These are phyloP conservation scores for Cicer cuneatum DNA, from an alignment of 306 rosid genomes.

Conservation along the genomic window DNA sequence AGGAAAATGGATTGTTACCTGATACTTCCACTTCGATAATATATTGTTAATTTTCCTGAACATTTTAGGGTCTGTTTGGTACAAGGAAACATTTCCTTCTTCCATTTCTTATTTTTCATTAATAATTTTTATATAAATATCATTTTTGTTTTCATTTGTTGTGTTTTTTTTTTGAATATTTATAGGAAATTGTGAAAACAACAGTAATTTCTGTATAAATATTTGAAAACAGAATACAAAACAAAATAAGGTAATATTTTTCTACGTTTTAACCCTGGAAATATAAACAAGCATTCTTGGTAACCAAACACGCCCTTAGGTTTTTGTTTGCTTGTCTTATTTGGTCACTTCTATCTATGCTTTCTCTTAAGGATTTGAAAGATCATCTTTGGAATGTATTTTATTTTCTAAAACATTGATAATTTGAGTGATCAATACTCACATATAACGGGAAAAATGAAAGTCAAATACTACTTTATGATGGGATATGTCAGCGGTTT, in stretches of 20 bases:
- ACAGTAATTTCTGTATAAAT: background rate
- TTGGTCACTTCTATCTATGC: background rate
- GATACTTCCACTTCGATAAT: conserved; percentile 35
- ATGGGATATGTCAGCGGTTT: conserved; percentile 25
- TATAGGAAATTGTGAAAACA: conserved; percentile 8
- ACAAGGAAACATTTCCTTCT: background rate
- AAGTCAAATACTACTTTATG: conserved; percentile 14
- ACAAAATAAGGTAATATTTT: background rate
- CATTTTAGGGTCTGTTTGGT: background rate
- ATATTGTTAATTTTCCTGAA: conserved; percentile 10
- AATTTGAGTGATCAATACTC: conserved; percentile 3
- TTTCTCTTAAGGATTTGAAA: conserved; percentile 28
- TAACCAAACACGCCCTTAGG: background rate
- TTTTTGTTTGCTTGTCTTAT: conserved; percentile 27
- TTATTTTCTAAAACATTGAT: conserved; percentile 10
- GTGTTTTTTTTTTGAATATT: background rate
- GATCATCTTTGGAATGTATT: conserved; percentile 16
- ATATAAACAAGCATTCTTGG: background rate
- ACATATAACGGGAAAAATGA: background rate
- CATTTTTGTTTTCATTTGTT: background rate
- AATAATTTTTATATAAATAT: background rate
- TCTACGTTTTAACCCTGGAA: background rate
- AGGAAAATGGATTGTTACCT: conserved; percentile 25
- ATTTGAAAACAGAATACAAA: conserved; percentile 4
- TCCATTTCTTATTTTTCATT: background rate